phyloP scores from a whole-genome alignment of 306 rosid species.

The Dicorynia guianensis region DNA sequence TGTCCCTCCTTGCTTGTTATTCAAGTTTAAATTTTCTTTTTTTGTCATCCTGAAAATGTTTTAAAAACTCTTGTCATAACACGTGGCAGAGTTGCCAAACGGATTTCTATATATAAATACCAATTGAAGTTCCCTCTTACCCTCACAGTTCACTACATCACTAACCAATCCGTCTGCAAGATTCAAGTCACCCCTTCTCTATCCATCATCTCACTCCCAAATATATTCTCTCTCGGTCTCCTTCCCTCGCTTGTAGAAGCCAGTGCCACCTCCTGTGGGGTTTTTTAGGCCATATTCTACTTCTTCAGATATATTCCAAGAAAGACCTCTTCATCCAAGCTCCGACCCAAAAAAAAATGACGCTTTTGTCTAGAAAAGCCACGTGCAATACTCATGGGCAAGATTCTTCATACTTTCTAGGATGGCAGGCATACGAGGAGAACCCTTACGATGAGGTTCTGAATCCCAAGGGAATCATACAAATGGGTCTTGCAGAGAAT shows the following conservation, averaged over 20 bases:
- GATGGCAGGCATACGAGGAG: conserved; percentile 93
- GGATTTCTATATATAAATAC: conserved; percentile 37
- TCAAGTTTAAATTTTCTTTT: too few species aligned
- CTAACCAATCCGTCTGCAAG: conserved; percentile 38
- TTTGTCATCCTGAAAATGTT: too few species aligned
- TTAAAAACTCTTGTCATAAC: conserved; percentile 18
- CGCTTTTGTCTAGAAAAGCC: conserved; percentile 71
- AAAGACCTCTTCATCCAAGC: background rate
- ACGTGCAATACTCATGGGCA: conserved; percentile 87
- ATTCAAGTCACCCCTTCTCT: conserved; percentile 18
- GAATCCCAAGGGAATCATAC: conserved; percentile 86
- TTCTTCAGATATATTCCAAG: background rate
- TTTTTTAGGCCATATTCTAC: background rate
- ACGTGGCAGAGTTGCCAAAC: conserved; percentile 33
- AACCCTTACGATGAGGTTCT: conserved; percentile 67
- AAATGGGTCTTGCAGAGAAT: conserved; percentile 97
- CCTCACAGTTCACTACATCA: conserved; percentile 55
- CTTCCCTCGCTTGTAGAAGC: background rate
- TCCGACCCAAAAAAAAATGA: conserved; percentile 49
- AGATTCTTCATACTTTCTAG: conserved; percentile 93
- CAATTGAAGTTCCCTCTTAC: conserved; percentile 25
- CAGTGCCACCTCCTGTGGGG: background rate
- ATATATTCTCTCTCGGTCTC: conserved; percentile 21
- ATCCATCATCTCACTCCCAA: conserved; percentile 4
- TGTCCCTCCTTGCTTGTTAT: too few species aligned